Base-by-base conservation (phyloP, 1,139 yeast species). In the Geotrichum restrictum region DNA sequence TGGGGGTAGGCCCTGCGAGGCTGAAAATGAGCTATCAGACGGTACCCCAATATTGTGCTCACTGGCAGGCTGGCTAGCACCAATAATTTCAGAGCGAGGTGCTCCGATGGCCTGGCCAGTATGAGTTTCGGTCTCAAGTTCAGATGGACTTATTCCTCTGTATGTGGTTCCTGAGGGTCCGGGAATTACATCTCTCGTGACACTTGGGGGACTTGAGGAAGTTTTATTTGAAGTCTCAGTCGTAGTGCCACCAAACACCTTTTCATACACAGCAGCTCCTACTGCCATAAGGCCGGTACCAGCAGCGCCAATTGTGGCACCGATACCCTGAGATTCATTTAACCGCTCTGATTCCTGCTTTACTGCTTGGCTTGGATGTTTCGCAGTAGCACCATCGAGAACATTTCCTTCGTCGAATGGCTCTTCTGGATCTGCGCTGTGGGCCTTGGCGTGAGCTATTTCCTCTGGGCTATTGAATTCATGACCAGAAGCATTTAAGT, bases 81-180 rank as follows among this genome's bases (percentile, higher is more conserved):
- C 10, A 27, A 27, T 7, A 11, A 6, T 10, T 34, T 34, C 38
- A 10, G 38, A 34, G 6, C 11, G 19, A 10, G 11, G n/a, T n/a
- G n/a, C n/a, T n/a, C n/a, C n/a, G n/a, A n/a, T n/a, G n/a, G n/a
- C n/a, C n/a, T n/a, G n/a, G n/a, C n/a, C n/a, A n/a, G n/a, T n/a
- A n/a, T n/a, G 19, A 16, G 32, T 24, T 13, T 19, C n/a, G 22
- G 34, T 3, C 10, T 8, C 14, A 1, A 21, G 21, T 22, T 49
- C 32, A 10, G 29, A 13, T 14, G 46, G 42, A 24, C 41, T n/a
- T 18, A 32, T 18, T 16, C 38, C 47, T n/a, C 43, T 21, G 27
- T 45, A 50, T 6, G 53, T 50, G 8, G 49, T 50, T 3, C 53
- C 53, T 3, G 36, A 37, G 2, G 49, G 49, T 19, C 42, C 39